phyloP scores from a whole-genome alignment of 257 asterid species.

The Solanum dulcamara region DNA sequence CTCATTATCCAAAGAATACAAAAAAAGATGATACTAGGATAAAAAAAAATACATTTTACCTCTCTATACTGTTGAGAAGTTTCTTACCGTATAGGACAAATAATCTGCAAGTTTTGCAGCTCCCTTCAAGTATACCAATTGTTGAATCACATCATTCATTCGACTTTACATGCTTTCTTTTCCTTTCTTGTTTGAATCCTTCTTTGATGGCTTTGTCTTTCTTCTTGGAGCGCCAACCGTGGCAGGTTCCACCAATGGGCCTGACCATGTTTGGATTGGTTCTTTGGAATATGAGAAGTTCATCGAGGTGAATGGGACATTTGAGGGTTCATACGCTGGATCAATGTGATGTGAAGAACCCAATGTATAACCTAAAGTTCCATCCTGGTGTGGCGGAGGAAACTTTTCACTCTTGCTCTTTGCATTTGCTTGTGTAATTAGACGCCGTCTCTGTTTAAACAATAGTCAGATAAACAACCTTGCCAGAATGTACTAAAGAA shows the following conservation, averaged over 20 bases:
- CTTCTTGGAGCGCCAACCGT: conserved; percentile 31
- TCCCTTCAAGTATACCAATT: conserved; percentile 8
- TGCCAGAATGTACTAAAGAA: not conserved
- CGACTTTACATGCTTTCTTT: conserved; percentile 24
- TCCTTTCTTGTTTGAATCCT: conserved; percentile 33
- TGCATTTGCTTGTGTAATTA: conserved; percentile 66
- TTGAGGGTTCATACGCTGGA: conserved; percentile 49
- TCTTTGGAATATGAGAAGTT: conserved; percentile 70
- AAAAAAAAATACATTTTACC: conserved; percentile 2
- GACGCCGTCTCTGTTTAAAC: conserved; percentile 51
- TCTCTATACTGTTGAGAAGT: not conserved
- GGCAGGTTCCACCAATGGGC: conserved; percentile 58
- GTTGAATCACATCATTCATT: not conserved
- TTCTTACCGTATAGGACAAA: not conserved
- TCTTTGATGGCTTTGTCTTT: conserved; percentile 45
- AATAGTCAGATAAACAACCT: not conserved
- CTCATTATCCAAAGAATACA: conserved; percentile 1
- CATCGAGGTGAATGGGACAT: conserved; percentile 59
- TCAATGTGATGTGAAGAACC: conserved; percentile 52
- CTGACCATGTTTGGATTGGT: conserved; percentile 77
- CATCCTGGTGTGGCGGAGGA: conserved; percentile 89
- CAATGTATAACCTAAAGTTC: conserved; percentile 56
- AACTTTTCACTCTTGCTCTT: conserved; percentile 87
- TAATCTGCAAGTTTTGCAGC: conserved; percentile 11
- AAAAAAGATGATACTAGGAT: not conserved